These are phyloP conservation scores for Termitomyces sp. DNA, from an alignment of 768 basidiomycete genomes.

Conservation along the genomic window DNA sequence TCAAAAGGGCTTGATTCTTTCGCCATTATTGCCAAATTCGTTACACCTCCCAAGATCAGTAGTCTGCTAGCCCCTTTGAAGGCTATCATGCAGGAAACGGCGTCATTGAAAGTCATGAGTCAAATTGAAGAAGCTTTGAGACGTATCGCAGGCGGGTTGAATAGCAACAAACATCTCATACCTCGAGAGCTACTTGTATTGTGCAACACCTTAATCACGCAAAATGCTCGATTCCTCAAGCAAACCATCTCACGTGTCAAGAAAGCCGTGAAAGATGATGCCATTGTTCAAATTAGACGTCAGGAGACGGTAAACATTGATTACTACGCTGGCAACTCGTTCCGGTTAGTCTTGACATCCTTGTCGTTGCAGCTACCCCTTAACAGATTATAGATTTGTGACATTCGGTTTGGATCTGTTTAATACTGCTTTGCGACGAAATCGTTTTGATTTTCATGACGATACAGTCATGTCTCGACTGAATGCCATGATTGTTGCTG, in stretches of 20 bases:
- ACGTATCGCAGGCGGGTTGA: conserved; percentile 78
- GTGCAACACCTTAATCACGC: conserved; percentile 86
- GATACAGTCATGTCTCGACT: conserved; percentile 70
- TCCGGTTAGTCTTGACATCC: conserved; percentile 44
- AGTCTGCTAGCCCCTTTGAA: conserved; percentile 73
- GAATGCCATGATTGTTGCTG: conserved; percentile 78
- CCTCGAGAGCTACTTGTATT: conserved; percentile 71
- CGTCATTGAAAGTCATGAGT: conserved; percentile 70
- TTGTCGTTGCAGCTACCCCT: background rate
- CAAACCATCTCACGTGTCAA: conserved; percentile 38
- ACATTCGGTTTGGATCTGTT: conserved; percentile 90
- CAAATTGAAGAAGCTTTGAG: conserved; percentile 86
- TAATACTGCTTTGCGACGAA: conserved; percentile 79
- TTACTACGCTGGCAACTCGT: conserved; percentile 83
- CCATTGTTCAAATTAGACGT: conserved; percentile 76
- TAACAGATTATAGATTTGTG: conserved; percentile 56
- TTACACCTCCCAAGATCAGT: conserved; percentile 74
- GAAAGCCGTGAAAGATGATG: conserved; percentile 42
- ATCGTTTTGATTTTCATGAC: conserved; percentile 82
- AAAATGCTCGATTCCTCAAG: conserved; percentile 84
- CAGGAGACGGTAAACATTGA: conserved; percentile 47
- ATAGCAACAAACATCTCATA: conserved; percentile 68
- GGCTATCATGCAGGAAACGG: conserved; percentile 82
- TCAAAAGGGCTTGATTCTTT: conserved; percentile 87
- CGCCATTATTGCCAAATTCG: conserved; percentile 68